Percentiles rank a stretch among this genome's conserved stretches.
These are phyloP conservation scores for Penicillium cinerascens DNA, from an alignment of 495 filamentous ascomycete species.

Conservation along the genomic window DNA sequence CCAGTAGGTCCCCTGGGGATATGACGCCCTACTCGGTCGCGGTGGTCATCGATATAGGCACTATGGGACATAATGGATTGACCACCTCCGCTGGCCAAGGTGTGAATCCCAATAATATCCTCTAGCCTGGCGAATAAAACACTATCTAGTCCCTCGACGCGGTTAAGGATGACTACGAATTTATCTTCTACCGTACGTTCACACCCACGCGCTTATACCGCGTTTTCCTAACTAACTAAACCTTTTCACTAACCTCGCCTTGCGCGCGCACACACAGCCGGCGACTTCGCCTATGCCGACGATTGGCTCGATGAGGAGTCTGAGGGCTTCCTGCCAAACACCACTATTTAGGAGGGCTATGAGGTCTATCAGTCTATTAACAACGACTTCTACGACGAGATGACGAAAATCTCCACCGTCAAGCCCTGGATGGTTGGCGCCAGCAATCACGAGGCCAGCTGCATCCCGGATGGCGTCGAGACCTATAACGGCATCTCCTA, in stretches of 20 bases:
- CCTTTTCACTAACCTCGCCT: neutral
- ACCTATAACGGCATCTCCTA: neutral
- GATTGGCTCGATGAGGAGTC: conserved; percentile 28
- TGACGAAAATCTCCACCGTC: conserved; percentile 23
- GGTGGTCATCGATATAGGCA: conserved; percentile 9
- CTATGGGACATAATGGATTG: conserved; percentile 10
- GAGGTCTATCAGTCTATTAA: conserved; percentile 38
- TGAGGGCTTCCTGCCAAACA: conserved; percentile 30
- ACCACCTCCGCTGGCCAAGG: conserved; percentile 3
- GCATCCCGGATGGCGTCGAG: conserved; percentile 2
- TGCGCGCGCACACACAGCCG: neutral
- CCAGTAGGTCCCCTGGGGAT: conserved; percentile 5
- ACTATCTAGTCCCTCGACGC: conserved; percentile 7
- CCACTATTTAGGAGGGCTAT: conserved; percentile 21
- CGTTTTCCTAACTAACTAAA: neutral
- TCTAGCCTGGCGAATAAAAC: conserved; percentile 7
- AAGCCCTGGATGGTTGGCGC: conserved; percentile 43
- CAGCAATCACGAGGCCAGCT: conserved; percentile 45
- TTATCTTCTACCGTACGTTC: conserved; percentile 9
- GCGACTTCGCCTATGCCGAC: conserved; percentile 44
- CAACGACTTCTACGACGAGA: conserved; percentile 41
- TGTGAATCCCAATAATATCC: neutral
- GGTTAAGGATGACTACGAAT: neutral
- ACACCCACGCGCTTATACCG: too few species aligned
- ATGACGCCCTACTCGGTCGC: conserved; percentile 12